Evolutionary conservation across 2,329 filamentous ascomycete genomes (phyloP).

Genomic region (Aspergillus piperis): DNA sequence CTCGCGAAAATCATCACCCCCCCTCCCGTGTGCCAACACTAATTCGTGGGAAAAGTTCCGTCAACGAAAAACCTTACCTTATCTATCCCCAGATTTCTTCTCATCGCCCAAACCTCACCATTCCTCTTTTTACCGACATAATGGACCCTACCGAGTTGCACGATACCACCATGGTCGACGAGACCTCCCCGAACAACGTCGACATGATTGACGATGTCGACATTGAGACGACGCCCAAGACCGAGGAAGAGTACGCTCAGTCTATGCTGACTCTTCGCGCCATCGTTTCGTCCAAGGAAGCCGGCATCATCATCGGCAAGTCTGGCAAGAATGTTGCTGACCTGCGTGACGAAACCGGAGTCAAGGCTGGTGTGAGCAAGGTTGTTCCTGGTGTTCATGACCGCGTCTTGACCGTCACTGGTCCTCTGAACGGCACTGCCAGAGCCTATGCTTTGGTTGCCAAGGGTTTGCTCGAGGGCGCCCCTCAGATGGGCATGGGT

Average conservation of each 20-base stretch:
- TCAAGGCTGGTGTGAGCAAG: conserved; percentile 98
- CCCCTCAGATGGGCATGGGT: conserved; percentile 94
- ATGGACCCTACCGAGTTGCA: conserved; percentile 65
- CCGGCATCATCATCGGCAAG: conserved; percentile 98
- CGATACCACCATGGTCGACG: conserved; percentile 61
- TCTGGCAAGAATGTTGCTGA: conserved; percentile 98
- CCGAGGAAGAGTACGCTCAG: conserved; percentile 94
- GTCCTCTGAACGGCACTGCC: conserved; percentile 81
- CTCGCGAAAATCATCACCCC: conserved; percentile 3
- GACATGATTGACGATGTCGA: conserved; percentile 66
- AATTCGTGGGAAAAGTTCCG: background rate
- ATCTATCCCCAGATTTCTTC: background rate
- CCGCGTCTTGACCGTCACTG: conserved; percentile 92
- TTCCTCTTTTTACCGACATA: conserved; percentile 21
- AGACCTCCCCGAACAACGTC: conserved; percentile 64
- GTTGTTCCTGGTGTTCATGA: conserved; percentile 97
- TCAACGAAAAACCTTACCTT: background rate
- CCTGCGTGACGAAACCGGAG: conserved; percentile 93
- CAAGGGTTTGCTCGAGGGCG: conserved; percentile 86
- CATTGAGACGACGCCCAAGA: conserved; percentile 79
- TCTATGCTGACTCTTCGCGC: conserved; percentile 91
- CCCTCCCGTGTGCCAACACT: background rate
- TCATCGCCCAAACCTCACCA: background rate
- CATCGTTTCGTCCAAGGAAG: conserved; percentile 98
- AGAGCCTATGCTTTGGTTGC: conserved; percentile 93